These are phyloP conservation scores for Saussurea involucrata DNA, from an alignment of 129 eudicot species.

Conservation along the genomic window DNA sequence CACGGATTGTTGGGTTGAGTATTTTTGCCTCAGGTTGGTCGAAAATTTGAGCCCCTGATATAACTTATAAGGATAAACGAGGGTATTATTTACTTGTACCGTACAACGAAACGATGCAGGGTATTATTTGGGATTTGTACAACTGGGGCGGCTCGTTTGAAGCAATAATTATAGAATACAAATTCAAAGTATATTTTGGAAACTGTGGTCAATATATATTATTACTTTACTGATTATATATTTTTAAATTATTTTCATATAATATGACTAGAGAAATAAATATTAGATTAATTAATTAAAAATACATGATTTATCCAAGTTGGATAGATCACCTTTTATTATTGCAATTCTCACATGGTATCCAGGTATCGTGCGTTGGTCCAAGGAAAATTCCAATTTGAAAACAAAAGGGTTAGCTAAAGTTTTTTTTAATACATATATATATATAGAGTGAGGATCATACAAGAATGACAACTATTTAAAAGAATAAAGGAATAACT, in stretches of 20 bases:
- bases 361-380: not conserved
- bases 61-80: not conserved
- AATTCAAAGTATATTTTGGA: no score
- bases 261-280: no score
- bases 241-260: no score
- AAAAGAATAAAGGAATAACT: no score
- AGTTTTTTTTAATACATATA: no score
- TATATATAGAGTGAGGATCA: no score
- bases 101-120: constrained; percentile 3
- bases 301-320: not conserved
- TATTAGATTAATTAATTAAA: no score
- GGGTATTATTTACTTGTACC: not conserved
- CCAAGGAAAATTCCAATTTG: not conserved
- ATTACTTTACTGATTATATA: not conserved
- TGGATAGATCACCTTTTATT: not conserved
- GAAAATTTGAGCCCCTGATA: no score
- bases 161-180: not conserved
- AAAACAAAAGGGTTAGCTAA: no score
- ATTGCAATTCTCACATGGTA: not conserved
- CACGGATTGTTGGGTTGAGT: no score
- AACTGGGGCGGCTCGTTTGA: not conserved
- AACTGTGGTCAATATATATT: not conserved
- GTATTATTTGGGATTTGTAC: not conserved
- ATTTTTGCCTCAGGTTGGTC: no score
- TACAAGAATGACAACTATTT: no score